Base-by-base conservation (phyloP, 768 basidiomycete species). In the Mycena epipterygia region DNA sequence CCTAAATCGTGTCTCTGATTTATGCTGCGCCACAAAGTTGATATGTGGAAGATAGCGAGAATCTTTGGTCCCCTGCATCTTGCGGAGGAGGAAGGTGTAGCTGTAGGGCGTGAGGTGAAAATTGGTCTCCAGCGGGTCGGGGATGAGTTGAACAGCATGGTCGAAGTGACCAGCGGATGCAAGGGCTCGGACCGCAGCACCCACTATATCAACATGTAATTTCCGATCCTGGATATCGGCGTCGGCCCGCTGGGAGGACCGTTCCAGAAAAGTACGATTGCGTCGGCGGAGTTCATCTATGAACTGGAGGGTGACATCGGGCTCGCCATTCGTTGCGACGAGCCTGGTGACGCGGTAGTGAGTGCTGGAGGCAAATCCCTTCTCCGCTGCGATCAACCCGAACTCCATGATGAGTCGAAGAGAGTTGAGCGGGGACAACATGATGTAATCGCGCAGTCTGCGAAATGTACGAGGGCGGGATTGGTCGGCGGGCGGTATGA, bases 131-230 rank as follows among this genome's bases (percentile, higher is more conserved):
- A 70, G 71, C 13, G 81, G 80, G 14, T 78, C 73, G 6, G 84
- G 85, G n/a, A 89, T 74, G 48, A 90, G 76, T n/a, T 72, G 56
- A n/a, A 89, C 39, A 4, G 89, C 89, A 23, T 81, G 81, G 0
- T 82, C 76, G 2, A 82, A 60, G 33, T 84, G 80, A 19, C 84
- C 82, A 5, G 80, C 77, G 17, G 78, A 71, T 11, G 83, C 83
- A 23, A 89, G 81, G 13, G 76, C 80, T 53, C 83, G 80, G 25
- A 91, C 76, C 3, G 85, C 85, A 16, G 80, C 49, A n/a, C 78
- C 76, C 86, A 60, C 64, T 72, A 33, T 57, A 71, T 64, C 46
- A 67, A 59, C 53, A 16, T 62, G 64, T 6, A 71, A 35, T 51
- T 33, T 55, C 11, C 46, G 63, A 77, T 65, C 25, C 53, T 67